Conservation (phyloP, 192 early-diverging fungal species). For the Podochytrium sp. region DNA sequence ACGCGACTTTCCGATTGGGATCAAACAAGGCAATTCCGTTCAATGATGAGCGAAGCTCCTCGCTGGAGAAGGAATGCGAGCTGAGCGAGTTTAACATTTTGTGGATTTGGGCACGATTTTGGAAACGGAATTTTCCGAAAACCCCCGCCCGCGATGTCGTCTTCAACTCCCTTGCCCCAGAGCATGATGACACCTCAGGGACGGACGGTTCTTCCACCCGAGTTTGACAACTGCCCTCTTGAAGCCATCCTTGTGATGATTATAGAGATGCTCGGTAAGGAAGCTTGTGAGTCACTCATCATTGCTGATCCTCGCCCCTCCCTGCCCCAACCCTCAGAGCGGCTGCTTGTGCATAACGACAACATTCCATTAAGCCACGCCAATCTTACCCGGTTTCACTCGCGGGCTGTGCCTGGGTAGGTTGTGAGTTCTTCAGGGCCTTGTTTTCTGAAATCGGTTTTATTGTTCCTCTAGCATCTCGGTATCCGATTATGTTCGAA, state of each 20-base stretch:
- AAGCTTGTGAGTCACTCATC: not conserved
- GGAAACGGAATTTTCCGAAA: not conserved
- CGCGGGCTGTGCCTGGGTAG: conserved; percentile 79
- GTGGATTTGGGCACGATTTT: too few relatives aligned
- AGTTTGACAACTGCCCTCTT: conserved; percentile 31
- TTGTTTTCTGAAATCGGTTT: conserved; percentile 2
- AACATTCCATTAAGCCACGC: conserved; percentile 56
- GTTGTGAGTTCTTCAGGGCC: not conserved
- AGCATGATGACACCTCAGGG: not conserved
- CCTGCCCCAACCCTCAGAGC: conserved; percentile 8
- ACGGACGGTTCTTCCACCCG: conserved; percentile 13
- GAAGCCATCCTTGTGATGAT: conserved; percentile 39
- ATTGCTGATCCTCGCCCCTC: conserved; percentile 19
- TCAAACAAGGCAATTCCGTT: too few relatives aligned
- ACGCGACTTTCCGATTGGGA: conserved; percentile 28
- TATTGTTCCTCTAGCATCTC: conserved; percentile 60
- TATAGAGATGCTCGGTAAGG: conserved; percentile 35
- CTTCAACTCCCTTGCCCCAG: not conserved
- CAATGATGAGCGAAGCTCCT: too few relatives aligned
- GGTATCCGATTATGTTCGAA: conserved; percentile 83
- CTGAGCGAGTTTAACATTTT: too few relatives aligned
- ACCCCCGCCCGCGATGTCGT: not conserved
- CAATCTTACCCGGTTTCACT: conserved; percentile 92
- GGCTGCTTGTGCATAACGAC: conserved; percentile 69
- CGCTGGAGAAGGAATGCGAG: not conserved